Percentiles rank a stretch among this genome's conserved stretches.
Conservation (phyloP, 805 yeast species). For the Wickerhamiella lipophila region DNA sequence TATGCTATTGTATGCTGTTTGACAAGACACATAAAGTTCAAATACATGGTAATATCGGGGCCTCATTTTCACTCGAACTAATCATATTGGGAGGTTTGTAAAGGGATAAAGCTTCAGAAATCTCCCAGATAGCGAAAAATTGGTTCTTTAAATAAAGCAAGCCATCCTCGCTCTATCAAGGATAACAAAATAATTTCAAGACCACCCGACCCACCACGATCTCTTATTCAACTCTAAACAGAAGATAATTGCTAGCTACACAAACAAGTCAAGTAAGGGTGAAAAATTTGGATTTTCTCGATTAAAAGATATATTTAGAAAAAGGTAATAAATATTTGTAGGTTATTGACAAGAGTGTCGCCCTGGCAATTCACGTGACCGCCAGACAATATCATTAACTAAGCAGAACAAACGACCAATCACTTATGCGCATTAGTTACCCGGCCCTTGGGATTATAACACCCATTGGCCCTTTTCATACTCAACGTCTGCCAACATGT, state of each 20-base stretch:
- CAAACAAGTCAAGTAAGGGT: background rate
- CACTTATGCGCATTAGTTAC: conserved; percentile 3
- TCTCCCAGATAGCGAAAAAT: too few relatives aligned
- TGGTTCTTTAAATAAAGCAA: too few relatives aligned
- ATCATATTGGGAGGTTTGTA: too few relatives aligned
- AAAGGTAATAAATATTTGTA: background rate
- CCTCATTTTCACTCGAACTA: too few relatives aligned
- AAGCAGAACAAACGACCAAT: background rate
- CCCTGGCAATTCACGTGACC: conserved; percentile 1
- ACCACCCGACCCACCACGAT: background rate
- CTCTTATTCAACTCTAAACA: background rate
- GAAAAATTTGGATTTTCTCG: background rate
- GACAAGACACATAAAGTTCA: too few relatives aligned
- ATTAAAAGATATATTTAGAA: background rate
- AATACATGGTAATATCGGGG: too few relatives aligned
- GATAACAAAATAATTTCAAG: too few relatives aligned
- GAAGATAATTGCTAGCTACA: too few relatives aligned
- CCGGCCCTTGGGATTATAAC: conserved; percentile 9
- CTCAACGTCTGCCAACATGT: conserved; percentile 22
- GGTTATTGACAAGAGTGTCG: background rate
- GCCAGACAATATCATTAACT: background rate
- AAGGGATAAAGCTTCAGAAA: too few relatives aligned
- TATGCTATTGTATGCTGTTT: too few relatives aligned
- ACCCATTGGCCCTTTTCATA: conserved; percentile 10
- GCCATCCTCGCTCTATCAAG: too few relatives aligned